Evolutionary conservation across 345 rosid genomes (phyloP), one percentile per base, ranked within the genome.

Genomic region (Erysimum cheiranthoides): DNA sequence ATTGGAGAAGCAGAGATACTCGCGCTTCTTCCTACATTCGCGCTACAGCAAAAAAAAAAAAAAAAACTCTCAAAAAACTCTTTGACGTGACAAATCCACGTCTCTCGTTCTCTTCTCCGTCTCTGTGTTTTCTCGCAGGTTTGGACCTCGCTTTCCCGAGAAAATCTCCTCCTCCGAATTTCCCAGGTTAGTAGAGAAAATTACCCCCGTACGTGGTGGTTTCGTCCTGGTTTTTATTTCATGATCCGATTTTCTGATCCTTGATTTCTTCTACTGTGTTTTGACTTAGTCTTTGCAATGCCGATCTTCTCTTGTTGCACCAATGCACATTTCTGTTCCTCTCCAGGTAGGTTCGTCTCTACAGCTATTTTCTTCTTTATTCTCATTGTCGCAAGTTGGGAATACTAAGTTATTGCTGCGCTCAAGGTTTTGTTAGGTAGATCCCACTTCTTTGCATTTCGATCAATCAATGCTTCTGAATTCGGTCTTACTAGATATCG

Each of bases 301-400:
- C 80, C 76, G 76, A 5, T 77, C 80, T 77, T 77, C 80, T 76
- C 80, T 36, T 76, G 80, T 70, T 76, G 80, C 75, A 70, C 66
- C 75, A 76, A 56, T 0, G 34, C 52, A 13, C 14, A 0, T 32
- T 71, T 40, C 51, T 69, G 75, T 36, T 76, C 74, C 25, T 76
- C 80, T 70, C 75, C 80, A 76, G 80, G 80, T 76, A 76, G 80
- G 80, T 76, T 76, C 80, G 80, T 76, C 80, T 70, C 75, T 70
- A 8, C 70, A 5, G 75, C 80, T 76, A 64, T 17, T 76, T 70
- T 72, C 57, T 60, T 52, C 46, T 68, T 40, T 9, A 32, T 49
- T 16, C 34, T 9, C 63, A 43, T 25, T 34, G 31, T 52, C 21
- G 13, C 8, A 31, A 61, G 4, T 61, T 50, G 61, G 39, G 10